These are phyloP conservation scores for Backusella tarrabulga DNA, from an alignment of 192 early-diverging fungal species.

Conservation along the genomic window DNA sequence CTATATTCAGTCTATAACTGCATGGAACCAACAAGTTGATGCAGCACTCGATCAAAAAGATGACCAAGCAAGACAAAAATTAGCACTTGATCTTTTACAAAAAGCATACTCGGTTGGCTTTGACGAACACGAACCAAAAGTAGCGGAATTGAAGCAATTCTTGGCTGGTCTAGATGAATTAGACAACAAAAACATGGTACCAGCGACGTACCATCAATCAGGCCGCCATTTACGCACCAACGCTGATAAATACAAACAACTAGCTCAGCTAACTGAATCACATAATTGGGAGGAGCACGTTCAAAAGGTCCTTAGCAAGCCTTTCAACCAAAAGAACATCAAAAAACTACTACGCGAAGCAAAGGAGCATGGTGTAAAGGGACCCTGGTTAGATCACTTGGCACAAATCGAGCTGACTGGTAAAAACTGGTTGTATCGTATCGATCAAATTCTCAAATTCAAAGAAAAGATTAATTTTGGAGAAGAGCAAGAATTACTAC, in stretches of 20 bases:
- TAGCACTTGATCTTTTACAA: neutral
- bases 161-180: conserved; percentile 30
- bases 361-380: neutral
- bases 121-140: conserved; percentile 36
- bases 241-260: neutral
- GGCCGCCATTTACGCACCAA: neutral
- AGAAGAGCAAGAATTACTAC: neutral
- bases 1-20: neutral
- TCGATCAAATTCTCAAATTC: conserved; percentile 4
- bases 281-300: neutral
- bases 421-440: neutral
- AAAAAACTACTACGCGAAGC: neutral
- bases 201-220: neutral
- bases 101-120: neutral
- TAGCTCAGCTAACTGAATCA: neutral
- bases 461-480: neutral
- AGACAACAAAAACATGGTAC: conserved; percentile 6
- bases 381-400: neutral
- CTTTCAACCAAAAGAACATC: neutral
- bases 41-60: neutral
- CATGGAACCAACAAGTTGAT: neutral
- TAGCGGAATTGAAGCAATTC: conserved; percentile 38
- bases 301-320: neutral
- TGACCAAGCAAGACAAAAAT: neutral
- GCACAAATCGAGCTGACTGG: neutral